Evolutionary conservation across 306 rosid genomes (phyloP).

Genomic region (Sechiopsis laciniata): DNA sequence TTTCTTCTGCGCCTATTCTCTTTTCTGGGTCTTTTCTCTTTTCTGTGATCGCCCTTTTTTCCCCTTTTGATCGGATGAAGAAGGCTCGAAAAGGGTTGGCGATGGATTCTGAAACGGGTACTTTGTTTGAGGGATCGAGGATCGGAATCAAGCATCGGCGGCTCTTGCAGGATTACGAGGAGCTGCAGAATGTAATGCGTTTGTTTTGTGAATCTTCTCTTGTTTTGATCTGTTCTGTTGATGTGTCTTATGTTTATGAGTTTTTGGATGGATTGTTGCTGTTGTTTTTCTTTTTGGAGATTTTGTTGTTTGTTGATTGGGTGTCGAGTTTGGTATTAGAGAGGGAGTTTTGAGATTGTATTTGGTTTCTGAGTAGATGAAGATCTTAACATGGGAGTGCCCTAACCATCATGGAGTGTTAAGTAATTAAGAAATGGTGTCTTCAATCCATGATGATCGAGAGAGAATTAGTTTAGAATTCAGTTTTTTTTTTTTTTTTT

Average conservation of each 20-base stretch:
- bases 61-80: conserved; percentile 47
- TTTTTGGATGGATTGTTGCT: background rate
- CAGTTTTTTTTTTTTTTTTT: too few species aligned
- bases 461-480: too few species aligned
- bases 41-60: background rate
- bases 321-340: background rate
- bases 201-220: background rate
- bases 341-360: background rate
- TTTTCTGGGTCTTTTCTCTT: background rate
- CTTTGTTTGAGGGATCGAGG: conserved; percentile 40
- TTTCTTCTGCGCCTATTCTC: conserved; percentile 1
- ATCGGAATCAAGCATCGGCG: conserved; percentile 51
- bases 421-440: too few species aligned
- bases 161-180: conserved; percentile 73
- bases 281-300: background rate
- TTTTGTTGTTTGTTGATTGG: background rate
- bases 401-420: too few species aligned
- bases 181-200: conserved; percentile 51
- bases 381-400: background rate
- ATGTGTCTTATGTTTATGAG: background rate
- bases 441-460: too few species aligned
- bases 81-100: conserved; percentile 52
- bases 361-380: background rate
- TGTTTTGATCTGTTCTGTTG: background rate
- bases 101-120: conserved; percentile 35